Percentiles rank a stretch among this genome's conserved stretches.
phyloP scores from a whole-genome alignment of 495 filamentous ascomycete species.

The Penicillium malachiteum region DNA sequence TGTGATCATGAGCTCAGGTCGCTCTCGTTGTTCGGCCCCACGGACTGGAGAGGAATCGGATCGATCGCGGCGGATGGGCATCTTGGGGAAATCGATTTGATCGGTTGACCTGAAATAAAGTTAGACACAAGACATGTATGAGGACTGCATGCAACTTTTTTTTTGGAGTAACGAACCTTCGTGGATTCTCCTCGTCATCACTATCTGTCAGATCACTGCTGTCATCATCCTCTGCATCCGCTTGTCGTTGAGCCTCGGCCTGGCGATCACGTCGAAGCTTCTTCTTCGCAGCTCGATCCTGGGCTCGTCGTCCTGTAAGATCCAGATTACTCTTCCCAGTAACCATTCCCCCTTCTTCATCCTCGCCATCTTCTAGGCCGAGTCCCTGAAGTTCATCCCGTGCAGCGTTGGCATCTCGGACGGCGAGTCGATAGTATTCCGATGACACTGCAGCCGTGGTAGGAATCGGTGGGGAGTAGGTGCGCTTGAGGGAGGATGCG shows the following conservation, averaged over 20 bases:
- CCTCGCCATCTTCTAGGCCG: conserved; percentile 66
- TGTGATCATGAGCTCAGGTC: conserved; percentile 56
- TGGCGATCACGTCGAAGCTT: conserved; percentile 37
- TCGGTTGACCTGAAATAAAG: conserved; percentile 53
- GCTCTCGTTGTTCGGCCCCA: conserved; percentile 48
- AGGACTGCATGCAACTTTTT: neutral
- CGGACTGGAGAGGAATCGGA: conserved; percentile 86
- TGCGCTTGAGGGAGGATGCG: conserved; percentile 74
- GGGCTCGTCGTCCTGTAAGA: conserved; percentile 64
- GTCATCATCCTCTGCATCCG: conserved; percentile 91
- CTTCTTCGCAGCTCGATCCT: conserved; percentile 49
- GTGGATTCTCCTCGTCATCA: conserved; percentile 71
- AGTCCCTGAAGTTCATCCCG: conserved; percentile 30
- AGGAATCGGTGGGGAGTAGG: conserved; percentile 94
- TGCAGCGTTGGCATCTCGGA: conserved; percentile 33
- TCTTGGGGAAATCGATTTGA: conserved; percentile 92
- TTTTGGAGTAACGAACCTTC: conserved; percentile 30
- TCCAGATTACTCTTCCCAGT: conserved; percentile 74
- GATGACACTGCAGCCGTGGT: conserved; percentile 68
- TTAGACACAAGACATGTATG: conserved; percentile 10
- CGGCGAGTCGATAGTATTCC: conserved; percentile 69
- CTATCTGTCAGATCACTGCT: conserved; percentile 97
- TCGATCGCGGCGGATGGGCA: conserved; percentile 77
- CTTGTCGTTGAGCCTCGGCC: conserved; percentile 55
- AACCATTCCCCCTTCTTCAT: conserved; percentile 79